Evolutionary conservation across 257 asterid genomes (phyloP).

Genomic region (Solanum lycopersicoides): DNA sequence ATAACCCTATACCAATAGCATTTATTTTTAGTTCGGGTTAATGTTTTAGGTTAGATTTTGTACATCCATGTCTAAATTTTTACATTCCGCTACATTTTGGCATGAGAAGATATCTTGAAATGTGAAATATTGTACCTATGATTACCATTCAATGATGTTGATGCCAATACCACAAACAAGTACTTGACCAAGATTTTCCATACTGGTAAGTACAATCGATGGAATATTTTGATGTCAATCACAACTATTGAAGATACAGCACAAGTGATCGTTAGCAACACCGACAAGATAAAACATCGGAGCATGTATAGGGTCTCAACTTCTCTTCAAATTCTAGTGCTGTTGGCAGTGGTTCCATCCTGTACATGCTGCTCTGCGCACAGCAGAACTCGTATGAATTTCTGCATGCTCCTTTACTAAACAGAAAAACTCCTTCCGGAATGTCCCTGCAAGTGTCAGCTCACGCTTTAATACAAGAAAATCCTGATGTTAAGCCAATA

Average conservation of each 20-base stretch:
- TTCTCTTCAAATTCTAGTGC: constrained; percentile 51
- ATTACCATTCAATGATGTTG: background rate
- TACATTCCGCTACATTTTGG: background rate
- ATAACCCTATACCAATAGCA: background rate
- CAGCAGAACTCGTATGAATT: constrained; percentile 66
- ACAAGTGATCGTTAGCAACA: constrained; percentile 42
- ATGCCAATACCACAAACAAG: background rate
- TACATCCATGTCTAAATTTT: background rate
- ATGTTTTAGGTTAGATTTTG: too few species aligned
- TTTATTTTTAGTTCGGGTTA: too few species aligned
- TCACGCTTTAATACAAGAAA: background rate
- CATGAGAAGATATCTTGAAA: background rate
- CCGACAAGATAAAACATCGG: constrained; percentile 53
- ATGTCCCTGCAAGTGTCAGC: constrained; percentile 36
- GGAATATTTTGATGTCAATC: background rate
- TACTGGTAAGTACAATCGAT: background rate
- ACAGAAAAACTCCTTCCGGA: constrained; percentile 80
- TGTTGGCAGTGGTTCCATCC: constrained; percentile 69
- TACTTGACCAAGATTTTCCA: background rate
- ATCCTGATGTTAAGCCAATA: background rate
- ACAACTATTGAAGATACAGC: background rate
- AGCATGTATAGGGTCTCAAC: constrained; percentile 65
- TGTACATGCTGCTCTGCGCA: constrained; percentile 32
- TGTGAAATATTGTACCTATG: background rate
- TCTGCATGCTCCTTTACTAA: constrained; percentile 75